Conservation (phyloP, 768 basidiomycete genomes). For the Leccinellum albellum region DNA sequence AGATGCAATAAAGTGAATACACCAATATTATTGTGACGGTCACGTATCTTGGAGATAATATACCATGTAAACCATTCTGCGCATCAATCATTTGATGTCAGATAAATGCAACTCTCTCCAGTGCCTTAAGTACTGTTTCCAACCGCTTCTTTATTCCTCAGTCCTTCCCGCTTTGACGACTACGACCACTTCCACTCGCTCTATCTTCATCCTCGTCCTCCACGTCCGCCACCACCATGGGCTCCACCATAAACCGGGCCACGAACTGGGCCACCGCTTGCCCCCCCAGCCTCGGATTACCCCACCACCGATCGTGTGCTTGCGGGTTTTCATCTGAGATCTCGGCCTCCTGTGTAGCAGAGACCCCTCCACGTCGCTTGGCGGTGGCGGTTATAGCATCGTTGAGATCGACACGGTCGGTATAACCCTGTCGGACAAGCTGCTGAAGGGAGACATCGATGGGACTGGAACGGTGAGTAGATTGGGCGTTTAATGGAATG, state of each 20-base stretch:
- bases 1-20: too few species aligned
- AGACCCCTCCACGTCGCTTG: too few species aligned
- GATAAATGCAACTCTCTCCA: slow-evolving; percentile 59
- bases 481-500: too few species aligned
- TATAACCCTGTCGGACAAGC: too few species aligned
- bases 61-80: background rate
- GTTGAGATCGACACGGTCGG: too few species aligned
- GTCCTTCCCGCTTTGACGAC: slow-evolving; percentile 3
- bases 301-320: slow-evolving; percentile 82
- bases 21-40: too few species aligned
- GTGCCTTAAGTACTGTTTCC: slow-evolving; percentile 45
- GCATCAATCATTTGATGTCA: slow-evolving; percentile 28
- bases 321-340: slow-evolving; percentile 18
- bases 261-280: slow-evolving; percentile 69
- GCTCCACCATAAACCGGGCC: slow-evolving; percentile 59
- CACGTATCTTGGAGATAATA: too few species aligned
- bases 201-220: slow-evolving; percentile 20
- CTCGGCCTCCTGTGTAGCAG: too few species aligned
- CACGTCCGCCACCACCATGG: slow-evolving; percentile 8
- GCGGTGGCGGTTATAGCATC: too few species aligned
- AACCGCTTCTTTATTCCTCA: slow-evolving; percentile 18
- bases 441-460: too few species aligned
- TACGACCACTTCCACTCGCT: background rate
- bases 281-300: slow-evolving; percentile 77
- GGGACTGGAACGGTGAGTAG: too few species aligned